These are phyloP conservation scores for Hyphopichia homilentoma DNA, from an alignment of 805 yeast genomes.

Conservation along the genomic window DNA sequence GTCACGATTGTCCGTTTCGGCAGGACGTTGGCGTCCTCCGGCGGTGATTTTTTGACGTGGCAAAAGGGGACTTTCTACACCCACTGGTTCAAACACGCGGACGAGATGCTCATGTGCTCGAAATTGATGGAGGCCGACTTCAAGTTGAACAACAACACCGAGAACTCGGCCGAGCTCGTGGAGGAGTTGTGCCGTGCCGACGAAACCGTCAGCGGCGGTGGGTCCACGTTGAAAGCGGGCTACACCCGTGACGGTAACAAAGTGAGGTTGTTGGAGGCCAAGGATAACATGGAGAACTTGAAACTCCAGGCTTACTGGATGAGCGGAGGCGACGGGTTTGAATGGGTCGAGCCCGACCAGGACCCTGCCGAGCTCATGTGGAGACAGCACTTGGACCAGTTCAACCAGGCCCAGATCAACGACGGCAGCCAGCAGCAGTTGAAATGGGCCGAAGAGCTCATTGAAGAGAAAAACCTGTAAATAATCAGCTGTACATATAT, in stretches of 20 bases:
- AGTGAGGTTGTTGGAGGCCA: slow-evolving; percentile 35
- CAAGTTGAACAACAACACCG: slow-evolving; percentile 39
- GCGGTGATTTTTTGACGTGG: slow-evolving; percentile 59
- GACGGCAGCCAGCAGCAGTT: slow-evolving; percentile 14
- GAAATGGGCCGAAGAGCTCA: slow-evolving; percentile 40
- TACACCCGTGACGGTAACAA: slow-evolving; percentile 33
- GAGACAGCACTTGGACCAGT: slow-evolving; percentile 26
- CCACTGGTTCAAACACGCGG: slow-evolving; percentile 62
- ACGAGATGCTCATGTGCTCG: slow-evolving; percentile 65
- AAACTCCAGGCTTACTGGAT: slow-evolving; percentile 83
- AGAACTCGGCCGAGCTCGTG: slow-evolving; percentile 25
- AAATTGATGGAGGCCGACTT: slow-evolving; percentile 65
- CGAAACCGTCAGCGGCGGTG: slow-evolving; percentile 18
- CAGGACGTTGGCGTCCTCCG: slow-evolving; percentile 31
- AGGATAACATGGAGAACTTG: slow-evolving; percentile 60
- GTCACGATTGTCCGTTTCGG: slow-evolving; percentile 40
- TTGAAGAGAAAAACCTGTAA: slow-evolving; percentile 14
- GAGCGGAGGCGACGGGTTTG: slow-evolving; percentile 80
- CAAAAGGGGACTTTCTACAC: slow-evolving; percentile 60
- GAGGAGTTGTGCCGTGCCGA: slow-evolving; percentile 36
- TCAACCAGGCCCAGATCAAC: slow-evolving; percentile 17
- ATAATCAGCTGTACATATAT: not conserved
- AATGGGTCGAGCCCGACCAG: slow-evolving; percentile 87
- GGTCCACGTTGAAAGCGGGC: slow-evolving; percentile 30
- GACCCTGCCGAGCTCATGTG: slow-evolving; percentile 72